Conservation (phyloP, 1,139 yeast genomes). For the Suhomyces chickasaworum region DNA sequence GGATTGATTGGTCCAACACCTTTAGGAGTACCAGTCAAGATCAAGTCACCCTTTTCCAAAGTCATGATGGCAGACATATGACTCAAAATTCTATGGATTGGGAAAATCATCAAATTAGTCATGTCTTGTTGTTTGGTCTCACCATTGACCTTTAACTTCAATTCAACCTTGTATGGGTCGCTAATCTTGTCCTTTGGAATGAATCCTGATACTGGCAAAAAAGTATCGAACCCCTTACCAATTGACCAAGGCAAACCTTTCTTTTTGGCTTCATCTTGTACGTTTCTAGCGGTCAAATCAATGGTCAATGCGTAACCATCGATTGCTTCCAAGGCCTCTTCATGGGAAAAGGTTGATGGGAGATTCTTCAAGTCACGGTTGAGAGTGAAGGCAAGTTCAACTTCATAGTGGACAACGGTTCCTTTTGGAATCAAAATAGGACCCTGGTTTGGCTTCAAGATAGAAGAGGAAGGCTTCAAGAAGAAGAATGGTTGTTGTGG, state of each 20-base stretch:
- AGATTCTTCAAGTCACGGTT: conserved; percentile 65
- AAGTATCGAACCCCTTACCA: conserved; percentile 96
- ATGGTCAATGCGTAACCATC: conserved; percentile 86
- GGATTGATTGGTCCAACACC: conserved; percentile 88
- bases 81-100: conserved; percentile 76
- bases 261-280: conserved; percentile 91
- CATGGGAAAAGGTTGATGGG: conserved; percentile 57
- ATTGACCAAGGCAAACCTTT: conserved; percentile 97
- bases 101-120: conserved; percentile 87
- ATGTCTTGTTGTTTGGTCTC: conserved; percentile 69
- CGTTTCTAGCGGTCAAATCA: conserved; percentile 94
- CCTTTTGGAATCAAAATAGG: conserved; percentile 85
- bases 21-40: conserved; percentile 94
- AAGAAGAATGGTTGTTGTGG: conserved; percentile 91
- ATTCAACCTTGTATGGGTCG: conserved; percentile 72
- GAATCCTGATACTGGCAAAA: conserved; percentile 75
- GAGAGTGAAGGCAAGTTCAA: conserved; percentile 82
- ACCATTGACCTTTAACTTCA: conserved; percentile 72
- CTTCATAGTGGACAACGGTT: conserved; percentile 83
- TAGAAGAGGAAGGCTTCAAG: conserved; percentile 76
- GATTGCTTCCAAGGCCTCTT: conserved; percentile 75
- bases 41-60: conserved; percentile 84
- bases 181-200: conserved; percentile 67
- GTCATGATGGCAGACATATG: conserved; percentile 89
- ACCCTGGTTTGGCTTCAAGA: conserved; percentile 63